These are phyloP conservation scores for Spiromastix sp. DNA, from an alignment of 2,329 filamentous ascomycete species.

Conservation along the genomic window DNA sequence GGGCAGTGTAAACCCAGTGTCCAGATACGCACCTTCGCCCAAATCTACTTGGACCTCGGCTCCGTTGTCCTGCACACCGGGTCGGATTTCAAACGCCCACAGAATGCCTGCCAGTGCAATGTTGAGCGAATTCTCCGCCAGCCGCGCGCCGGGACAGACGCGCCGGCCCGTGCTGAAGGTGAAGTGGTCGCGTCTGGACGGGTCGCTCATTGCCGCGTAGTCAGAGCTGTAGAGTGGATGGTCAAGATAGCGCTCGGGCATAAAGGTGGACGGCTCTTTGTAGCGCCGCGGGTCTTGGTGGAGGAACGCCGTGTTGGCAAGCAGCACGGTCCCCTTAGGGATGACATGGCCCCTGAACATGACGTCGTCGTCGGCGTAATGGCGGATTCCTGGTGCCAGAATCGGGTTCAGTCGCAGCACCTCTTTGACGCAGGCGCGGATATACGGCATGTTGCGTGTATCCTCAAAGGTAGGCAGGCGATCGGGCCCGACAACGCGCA, in stretches of 20 bases:
- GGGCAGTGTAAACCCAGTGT: slow-evolving; percentile 21
- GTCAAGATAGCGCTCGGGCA: slow-evolving; percentile 19
- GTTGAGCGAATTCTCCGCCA: slow-evolving; percentile 21
- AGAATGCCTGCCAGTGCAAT: slow-evolving; percentile 18
- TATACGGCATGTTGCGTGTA: slow-evolving; percentile 39
- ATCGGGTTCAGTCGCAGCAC: slow-evolving; percentile 43
- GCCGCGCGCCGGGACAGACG: slow-evolving; percentile 19
- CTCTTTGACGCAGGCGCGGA: slow-evolving; percentile 45
- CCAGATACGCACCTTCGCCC: slow-evolving; percentile 24
- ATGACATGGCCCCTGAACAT: slow-evolving; percentile 14
- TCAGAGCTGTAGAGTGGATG: slow-evolving; percentile 19
- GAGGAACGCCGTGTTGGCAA: slow-evolving; percentile 16
- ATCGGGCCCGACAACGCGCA: slow-evolving; percentile 37
- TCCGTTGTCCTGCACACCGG: slow-evolving; percentile 11
- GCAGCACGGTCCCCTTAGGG: slow-evolving; percentile 11
- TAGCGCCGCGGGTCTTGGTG: slow-evolving; percentile 18
- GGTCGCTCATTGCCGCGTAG: slow-evolving; percentile 23
- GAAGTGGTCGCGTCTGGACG: slow-evolving; percentile 18
- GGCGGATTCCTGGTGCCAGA: slow-evolving; percentile 12
- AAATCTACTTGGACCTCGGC: slow-evolving; percentile 19
- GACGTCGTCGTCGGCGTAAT: slow-evolving; percentile 13
- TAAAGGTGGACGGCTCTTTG: slow-evolving; percentile 18
- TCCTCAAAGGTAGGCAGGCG: slow-evolving; percentile 42
- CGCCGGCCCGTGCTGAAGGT: slow-evolving; percentile 20
- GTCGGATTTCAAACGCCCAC: slow-evolving; percentile 20